A percentile compares a stretch with the other conserved stretches of the same genome.
Conservation (phyloP, 768 basidiomycete species). For the Boletellus emodensis region DNA sequence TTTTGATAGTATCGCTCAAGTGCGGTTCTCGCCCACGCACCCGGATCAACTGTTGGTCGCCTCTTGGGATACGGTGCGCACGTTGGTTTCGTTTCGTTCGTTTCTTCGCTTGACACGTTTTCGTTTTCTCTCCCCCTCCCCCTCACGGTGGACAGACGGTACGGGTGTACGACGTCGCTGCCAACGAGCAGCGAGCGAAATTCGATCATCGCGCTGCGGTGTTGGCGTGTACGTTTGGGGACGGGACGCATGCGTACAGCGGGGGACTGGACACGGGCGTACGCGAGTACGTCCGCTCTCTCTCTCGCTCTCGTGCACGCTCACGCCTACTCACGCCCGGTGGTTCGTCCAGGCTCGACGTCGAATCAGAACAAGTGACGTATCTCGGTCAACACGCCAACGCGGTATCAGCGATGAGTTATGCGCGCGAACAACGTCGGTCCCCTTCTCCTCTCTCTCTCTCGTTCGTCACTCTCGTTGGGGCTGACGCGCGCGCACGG, state of each 20-base stretch:
- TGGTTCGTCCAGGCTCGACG: slow-evolving; percentile 56
- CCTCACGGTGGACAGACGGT: slow-evolving; percentile 53
- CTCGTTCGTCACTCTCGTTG: neutral
- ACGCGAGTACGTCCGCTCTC: slow-evolving; percentile 50
- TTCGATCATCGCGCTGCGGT: slow-evolving; percentile 89
- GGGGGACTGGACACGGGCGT: slow-evolving; percentile 86
- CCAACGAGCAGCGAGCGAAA: slow-evolving; percentile 69
- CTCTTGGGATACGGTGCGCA: slow-evolving; percentile 81
- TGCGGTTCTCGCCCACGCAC: slow-evolving; percentile 77
- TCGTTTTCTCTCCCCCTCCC: no score
- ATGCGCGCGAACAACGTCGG: slow-evolving; percentile 61
- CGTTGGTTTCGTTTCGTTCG: no score
- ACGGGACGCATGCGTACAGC: slow-evolving; percentile 67
- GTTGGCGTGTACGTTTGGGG: slow-evolving; percentile 73
- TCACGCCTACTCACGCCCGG: neutral
- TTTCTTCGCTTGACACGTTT: no score
- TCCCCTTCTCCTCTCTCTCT: slow-evolving; percentile 11
- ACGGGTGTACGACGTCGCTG: slow-evolving; percentile 48
- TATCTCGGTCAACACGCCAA: slow-evolving; percentile 81
- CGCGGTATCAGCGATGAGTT: slow-evolving; percentile 74
- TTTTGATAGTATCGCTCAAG: slow-evolving; percentile 78
- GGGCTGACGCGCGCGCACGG: no score
- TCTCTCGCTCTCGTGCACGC: no score
- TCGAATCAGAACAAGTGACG: slow-evolving; percentile 65
- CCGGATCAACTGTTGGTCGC: slow-evolving; percentile 78